phyloP scores from a whole-genome alignment of 768 basidiomycete genomes.

The Mycena floridula region DNA sequence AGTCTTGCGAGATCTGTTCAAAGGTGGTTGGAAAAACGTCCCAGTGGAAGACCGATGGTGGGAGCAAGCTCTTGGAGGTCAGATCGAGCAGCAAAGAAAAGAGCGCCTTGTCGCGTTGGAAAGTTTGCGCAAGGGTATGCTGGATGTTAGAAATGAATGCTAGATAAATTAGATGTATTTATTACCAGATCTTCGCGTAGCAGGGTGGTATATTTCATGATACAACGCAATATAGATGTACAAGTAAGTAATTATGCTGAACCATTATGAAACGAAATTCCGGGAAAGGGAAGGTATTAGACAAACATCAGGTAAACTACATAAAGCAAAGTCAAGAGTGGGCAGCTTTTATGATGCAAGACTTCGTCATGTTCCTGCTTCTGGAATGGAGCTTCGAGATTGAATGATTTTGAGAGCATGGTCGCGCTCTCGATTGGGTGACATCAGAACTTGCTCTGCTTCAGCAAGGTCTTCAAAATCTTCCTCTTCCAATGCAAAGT shows the following conservation, averaged over 20 bases:
- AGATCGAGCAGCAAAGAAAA: slow-evolving; percentile 35
- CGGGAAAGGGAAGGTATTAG: too few species aligned
- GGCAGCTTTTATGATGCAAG: slow-evolving; percentile 52
- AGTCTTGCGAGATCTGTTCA: slow-evolving; percentile 33
- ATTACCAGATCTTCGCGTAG: too few species aligned
- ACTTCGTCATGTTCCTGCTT: slow-evolving; percentile 78
- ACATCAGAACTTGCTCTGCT: slow-evolving; percentile 9
- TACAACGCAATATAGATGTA: too few species aligned
- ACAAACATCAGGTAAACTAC: slow-evolving; percentile 1
- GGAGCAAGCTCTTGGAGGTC: slow-evolving; percentile 51
- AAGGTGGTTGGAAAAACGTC: slow-evolving; percentile 56
- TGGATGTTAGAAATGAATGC: slow-evolving; percentile 14
- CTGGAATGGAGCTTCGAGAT: slow-evolving; percentile 60
- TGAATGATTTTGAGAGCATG: slow-evolving; percentile 67
- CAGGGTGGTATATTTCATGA: too few species aligned
- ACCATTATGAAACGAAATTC: too few species aligned
- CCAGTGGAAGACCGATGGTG: slow-evolving; percentile 62
- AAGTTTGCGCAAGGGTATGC: slow-evolving; percentile 28
- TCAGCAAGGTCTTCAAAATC: slow-evolving; percentile 36
- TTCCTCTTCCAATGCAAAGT: slow-evolving; percentile 47
- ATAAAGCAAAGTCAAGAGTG: slow-evolving; percentile 14
- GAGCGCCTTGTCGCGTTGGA: slow-evolving; percentile 27
- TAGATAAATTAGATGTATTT: neutral
- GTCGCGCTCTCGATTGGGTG: slow-evolving; percentile 44
- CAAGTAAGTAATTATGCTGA: too few species aligned